phyloP scores from a whole-genome alignment of 1,284 basidiomycete genomes.

The Phellopilus nigrolimitatus region DNA sequence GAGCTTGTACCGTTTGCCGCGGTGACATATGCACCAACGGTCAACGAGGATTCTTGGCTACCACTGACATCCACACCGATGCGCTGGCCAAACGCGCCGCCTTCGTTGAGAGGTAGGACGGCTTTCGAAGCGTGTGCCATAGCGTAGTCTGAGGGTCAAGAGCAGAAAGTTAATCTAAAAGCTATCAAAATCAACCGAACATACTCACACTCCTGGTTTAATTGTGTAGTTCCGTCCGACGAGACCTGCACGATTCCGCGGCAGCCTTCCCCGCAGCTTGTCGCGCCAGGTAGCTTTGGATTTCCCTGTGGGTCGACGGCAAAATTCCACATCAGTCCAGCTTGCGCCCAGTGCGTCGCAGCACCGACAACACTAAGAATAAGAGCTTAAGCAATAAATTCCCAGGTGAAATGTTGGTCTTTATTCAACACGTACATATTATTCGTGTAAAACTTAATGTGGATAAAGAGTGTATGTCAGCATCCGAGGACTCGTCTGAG shows the following conservation, averaged over 20 bases:
- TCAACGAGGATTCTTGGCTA: conserved; percentile 48
- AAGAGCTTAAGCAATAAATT: conserved; percentile 28
- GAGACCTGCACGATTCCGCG: conserved; percentile 61
- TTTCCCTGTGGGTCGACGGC: conserved; percentile 57
- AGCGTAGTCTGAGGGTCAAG: conserved; percentile 55
- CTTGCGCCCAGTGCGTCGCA: conserved; percentile 41
- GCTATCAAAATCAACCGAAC: not conserved
- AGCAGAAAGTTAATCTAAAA: conserved; percentile 2
- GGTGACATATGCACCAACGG: conserved; percentile 62
- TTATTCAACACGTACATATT: conserved; percentile 3
- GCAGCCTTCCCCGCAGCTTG: conserved; percentile 60
- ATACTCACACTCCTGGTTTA: conserved; percentile 67
- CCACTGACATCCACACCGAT: conserved; percentile 60
- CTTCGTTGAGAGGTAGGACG: conserved; percentile 57
- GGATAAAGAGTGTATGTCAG: not conserved
- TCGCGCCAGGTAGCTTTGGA: conserved; percentile 59
- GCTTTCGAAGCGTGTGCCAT: conserved; percentile 74
- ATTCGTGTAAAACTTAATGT: conserved; percentile 6
- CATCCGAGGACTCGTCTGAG: not conserved
- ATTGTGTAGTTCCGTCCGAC: conserved; percentile 50
- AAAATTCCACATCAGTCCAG: conserved; percentile 70
- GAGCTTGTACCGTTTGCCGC: conserved; percentile 49
- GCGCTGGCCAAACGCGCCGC: conserved; percentile 62
- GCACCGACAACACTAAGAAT: conserved; percentile 34
- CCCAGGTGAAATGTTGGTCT: not conserved